Evolutionary conservation across 805 yeast species (phyloP).

Genomic region (Ogataea parapolymorpha): DNA sequence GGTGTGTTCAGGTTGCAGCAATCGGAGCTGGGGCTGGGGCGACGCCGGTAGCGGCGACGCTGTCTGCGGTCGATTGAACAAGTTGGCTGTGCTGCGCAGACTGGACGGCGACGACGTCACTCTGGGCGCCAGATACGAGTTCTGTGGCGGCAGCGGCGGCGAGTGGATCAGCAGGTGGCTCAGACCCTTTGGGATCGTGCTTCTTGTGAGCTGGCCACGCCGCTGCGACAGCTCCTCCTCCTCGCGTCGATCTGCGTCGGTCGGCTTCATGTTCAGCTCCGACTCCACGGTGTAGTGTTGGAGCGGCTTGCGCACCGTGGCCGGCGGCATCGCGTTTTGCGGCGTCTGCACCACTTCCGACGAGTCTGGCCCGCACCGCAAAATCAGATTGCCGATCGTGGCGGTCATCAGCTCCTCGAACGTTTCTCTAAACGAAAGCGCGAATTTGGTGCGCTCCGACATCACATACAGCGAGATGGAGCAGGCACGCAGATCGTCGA

Average conservation of each 20-base stretch:
- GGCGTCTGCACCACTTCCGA: conserved; percentile 46
- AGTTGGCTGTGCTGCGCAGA: conserved; percentile 8
- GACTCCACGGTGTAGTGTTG: conserved; percentile 36
- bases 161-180: conserved; percentile 46
- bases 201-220: conserved; percentile 49
- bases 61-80: background rate
- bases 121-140: conserved; percentile 20
- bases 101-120: conserved; percentile 10
- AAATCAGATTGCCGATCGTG: conserved; percentile 58
- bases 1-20: conserved; percentile 1
- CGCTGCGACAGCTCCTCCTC: conserved; percentile 47
- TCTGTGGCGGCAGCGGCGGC: conserved; percentile 32
- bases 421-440: conserved; percentile 59
- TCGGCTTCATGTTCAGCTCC: conserved; percentile 28
- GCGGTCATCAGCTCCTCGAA: conserved; percentile 66
- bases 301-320: conserved; percentile 45
- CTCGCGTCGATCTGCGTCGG: conserved; percentile 38
- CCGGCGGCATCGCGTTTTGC: conserved; percentile 57
- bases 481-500: conserved; percentile 65
- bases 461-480: conserved; percentile 61
- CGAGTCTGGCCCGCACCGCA: conserved; percentile 62
- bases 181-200: conserved; percentile 52
- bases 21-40: conserved; percentile 1
- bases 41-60: background rate
- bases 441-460: conserved; percentile 64